Conservation (phyloP, 139 green algal genomes). For the Chlorella sp. region DNA sequence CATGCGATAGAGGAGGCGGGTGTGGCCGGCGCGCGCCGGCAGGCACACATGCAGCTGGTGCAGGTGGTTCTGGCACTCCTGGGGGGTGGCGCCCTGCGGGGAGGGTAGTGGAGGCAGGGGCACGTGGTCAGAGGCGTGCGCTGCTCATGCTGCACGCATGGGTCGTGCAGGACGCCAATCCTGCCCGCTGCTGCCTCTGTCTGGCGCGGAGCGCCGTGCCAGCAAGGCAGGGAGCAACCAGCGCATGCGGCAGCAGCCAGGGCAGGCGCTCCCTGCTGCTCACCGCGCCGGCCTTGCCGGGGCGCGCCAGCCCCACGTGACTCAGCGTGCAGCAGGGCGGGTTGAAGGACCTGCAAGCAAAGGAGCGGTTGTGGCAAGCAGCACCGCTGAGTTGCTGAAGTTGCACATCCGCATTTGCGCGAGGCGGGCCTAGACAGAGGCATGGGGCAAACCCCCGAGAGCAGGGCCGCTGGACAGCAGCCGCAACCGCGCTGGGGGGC, state of each 20-base stretch:
- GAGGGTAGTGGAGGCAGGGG: too few relatives aligned
- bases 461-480: too few relatives aligned
- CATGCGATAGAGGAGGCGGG: conserved; percentile 98
- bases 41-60: conserved; percentile 98
- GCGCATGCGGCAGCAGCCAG: neutral
- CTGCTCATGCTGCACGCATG: too few relatives aligned
- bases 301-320: conserved; percentile 90
- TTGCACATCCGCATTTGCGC: too few relatives aligned
- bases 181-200: too few relatives aligned
- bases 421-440: too few relatives aligned
- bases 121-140: neutral
- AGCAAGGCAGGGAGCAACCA: neutral
- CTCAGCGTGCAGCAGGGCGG: conserved; percentile 92
- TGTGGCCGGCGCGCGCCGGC: conserved; percentile 82
- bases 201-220: neutral
- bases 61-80: conserved; percentile 90
- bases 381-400: too few relatives aligned
- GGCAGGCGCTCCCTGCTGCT: neutral
- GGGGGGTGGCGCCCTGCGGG: conserved; percentile 58
- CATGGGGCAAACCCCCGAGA: too few relatives aligned
- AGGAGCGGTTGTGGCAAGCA: too few relatives aligned
- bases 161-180: too few relatives aligned
- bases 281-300: conserved; percentile 84
- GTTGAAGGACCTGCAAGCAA: conserved; percentile 70
- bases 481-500: too few relatives aligned